These are phyloP conservation scores for Ormosia semicastrata DNA, from an alignment of 306 rosid species.

Conservation along the genomic window DNA sequence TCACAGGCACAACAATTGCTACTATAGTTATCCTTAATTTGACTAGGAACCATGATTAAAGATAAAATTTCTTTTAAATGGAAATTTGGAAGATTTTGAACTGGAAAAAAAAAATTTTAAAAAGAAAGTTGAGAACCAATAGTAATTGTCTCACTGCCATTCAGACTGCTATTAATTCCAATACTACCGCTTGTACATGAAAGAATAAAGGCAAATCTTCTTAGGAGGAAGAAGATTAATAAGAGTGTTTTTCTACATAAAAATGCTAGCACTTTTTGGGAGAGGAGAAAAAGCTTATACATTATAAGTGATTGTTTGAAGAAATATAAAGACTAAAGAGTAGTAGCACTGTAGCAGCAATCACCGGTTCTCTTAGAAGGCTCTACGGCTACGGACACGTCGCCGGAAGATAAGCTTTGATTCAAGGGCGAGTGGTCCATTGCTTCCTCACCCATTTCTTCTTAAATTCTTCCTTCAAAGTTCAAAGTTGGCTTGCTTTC, in stretches of 20 bases:
- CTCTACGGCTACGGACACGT: too few species aligned
- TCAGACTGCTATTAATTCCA: neutral
- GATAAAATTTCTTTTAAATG: too few species aligned
- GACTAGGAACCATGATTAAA: too few species aligned
- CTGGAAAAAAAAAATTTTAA: too few species aligned
- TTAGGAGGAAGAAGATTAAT: too few species aligned
- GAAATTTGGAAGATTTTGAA: too few species aligned
- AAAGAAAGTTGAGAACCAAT: too few species aligned
- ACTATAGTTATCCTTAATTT: too few species aligned
- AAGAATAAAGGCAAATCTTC: too few species aligned
- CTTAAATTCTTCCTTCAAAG: neutral
- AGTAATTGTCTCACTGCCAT: neutral
- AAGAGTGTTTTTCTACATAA: too few species aligned
- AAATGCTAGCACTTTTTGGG: too few species aligned
- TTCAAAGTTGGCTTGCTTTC: neutral
- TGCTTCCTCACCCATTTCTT: conserved; percentile 7
- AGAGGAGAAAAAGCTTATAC: neutral
- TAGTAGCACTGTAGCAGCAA: neutral
- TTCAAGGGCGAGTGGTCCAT: neutral
- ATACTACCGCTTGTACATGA: neutral
- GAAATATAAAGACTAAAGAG: too few species aligned
- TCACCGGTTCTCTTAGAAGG: neutral
- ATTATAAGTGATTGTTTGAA: neutral
- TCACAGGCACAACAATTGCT: neutral
- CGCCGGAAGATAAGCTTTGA: neutral